Evolutionary conservation across 2,329 filamentous ascomycete species (phyloP), one percentile per base, ranked within the genome.

Genomic region (Penicillium sumatraense): DNA sequence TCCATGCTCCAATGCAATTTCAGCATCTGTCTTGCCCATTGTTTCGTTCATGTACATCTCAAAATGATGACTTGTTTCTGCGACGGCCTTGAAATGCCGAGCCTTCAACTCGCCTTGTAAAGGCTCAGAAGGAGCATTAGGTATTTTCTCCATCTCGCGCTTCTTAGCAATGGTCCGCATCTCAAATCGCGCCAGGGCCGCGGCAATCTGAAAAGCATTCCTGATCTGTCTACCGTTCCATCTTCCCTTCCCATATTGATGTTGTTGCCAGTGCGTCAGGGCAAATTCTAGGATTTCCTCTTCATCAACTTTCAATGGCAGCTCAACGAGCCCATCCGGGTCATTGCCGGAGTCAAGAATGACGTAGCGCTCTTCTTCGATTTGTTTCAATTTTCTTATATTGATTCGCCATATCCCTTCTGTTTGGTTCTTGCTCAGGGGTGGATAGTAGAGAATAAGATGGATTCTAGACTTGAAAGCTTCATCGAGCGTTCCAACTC

Each of bases 381-480:
- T 49, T 26, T 49, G 29, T 18, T 36, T 38, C 5, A 49, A 14
- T 18, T 50, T 38, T 9, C 36, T 42, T 14, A 49, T 27, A 11
- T 50, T 36, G 10, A 36, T 45, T 27, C 35, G 35, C 52, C 52
- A 54, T 24, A 54, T 54, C 3, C 31, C 27, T 9, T 45, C 33
- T 14, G 52, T 49, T 20, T 54, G 46, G 20, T 47, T 27, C 24
- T 46, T 29, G 29, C 26, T 36, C 36, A 50, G 29, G 4, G 33
- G 48, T 3, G 40, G 40, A 18, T 57, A 57, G 11, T 51, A 50
- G 6, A 57, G 27, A 3, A 24, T 41, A 26, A 57, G 20, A 18
- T 57, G 55, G 20, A 57, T 57, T 5, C 55, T 42, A 13, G 55
- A 57, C 16, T 36, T 51, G 24, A 57, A 57, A 5, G 51, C 51